These are phyloP conservation scores for Sideroxylon spinosum DNA, from an alignment of 179 eudicot genomes.

Conservation along the genomic window DNA sequence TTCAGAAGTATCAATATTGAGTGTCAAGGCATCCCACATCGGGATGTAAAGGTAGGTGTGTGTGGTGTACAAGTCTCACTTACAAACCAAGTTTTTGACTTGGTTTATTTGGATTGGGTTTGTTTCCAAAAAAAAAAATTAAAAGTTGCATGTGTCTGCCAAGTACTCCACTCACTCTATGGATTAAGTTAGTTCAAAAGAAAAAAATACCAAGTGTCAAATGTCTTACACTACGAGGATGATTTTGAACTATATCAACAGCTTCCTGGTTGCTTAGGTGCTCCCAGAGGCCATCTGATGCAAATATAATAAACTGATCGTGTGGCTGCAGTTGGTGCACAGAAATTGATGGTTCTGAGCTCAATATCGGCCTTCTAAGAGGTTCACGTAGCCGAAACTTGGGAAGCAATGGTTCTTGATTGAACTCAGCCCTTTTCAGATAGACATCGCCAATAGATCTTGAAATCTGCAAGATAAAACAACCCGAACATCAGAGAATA, in stretches of 20 bases:
- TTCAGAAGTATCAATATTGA: not conserved
- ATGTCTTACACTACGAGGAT: constrained; percentile 63
- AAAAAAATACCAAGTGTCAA: too few relatives aligned
- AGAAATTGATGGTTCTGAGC: constrained; percentile 69
- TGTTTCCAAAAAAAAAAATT: not conserved
- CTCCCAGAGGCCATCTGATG: constrained; percentile 96
- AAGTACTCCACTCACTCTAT: too few relatives aligned
- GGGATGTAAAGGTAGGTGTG: too few relatives aligned
- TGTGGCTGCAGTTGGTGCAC: constrained; percentile 66
- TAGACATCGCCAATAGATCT: constrained; percentile 88
- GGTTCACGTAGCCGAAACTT: constrained; percentile 81
- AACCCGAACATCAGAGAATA: not conserved
- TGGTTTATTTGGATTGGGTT: not conserved
- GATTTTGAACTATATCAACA: constrained; percentile 69
- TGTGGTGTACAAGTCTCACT: too few relatives aligned
- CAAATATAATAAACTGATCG: constrained; percentile 80
- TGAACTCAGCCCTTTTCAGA: constrained; percentile 70
- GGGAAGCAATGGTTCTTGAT: constrained; percentile 67
- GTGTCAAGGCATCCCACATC: too few relatives aligned
- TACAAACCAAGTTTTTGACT: too few relatives aligned
- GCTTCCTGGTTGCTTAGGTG: constrained; percentile 87
- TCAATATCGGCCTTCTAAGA: constrained; percentile 64
- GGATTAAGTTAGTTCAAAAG: too few relatives aligned
- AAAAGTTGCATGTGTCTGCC: too few relatives aligned
- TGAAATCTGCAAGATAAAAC: constrained; percentile 48